These are phyloP conservation scores for Melampsora allii-populina DNA, from an alignment of 1,284 basidiomycete genomes.

Conservation along the genomic window DNA sequence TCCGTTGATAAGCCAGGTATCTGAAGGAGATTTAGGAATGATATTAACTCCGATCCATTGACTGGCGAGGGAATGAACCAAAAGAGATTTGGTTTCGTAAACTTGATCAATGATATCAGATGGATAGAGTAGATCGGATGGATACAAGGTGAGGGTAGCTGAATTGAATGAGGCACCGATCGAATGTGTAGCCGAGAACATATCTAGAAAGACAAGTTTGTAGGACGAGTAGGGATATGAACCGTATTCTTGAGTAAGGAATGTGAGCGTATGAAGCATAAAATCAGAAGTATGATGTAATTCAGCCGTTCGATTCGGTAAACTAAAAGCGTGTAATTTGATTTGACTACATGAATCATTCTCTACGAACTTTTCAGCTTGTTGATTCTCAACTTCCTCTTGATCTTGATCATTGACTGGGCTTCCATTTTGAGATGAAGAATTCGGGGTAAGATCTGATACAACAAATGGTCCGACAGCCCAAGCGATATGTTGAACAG, in stretches of 20 bases:
- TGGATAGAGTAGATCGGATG: slow-evolving; percentile 79
- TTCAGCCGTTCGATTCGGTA: slow-evolving; percentile 74
- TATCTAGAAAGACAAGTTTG: slow-evolving; percentile 91
- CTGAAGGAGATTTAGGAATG: slow-evolving; percentile 87
- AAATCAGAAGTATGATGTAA: slow-evolving; percentile 66
- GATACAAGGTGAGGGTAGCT: slow-evolving; percentile 76
- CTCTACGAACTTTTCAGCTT: slow-evolving; percentile 7
- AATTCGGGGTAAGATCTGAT: slow-evolving; percentile 32
- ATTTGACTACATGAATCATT: slow-evolving; percentile 58
- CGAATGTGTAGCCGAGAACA: slow-evolving; percentile 59
- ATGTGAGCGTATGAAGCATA: slow-evolving; percentile 83
- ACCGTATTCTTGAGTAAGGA: slow-evolving; percentile 86
- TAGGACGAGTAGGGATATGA: slow-evolving; percentile 95
- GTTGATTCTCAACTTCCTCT: slow-evolving; percentile 13
- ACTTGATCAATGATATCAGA: slow-evolving; percentile 90
- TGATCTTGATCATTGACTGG: background rate
- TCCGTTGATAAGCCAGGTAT: slow-evolving; percentile 94
- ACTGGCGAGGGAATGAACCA: slow-evolving; percentile 83
- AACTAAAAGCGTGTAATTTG: slow-evolving; percentile 87
- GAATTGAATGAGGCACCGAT: slow-evolving; percentile 74
- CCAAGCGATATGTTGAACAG: slow-evolving; percentile 92
- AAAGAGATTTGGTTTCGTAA: slow-evolving; percentile 78
- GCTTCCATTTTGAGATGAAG: background rate
- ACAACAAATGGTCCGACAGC: slow-evolving; percentile 80
- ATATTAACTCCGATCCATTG: slow-evolving; percentile 99